phyloP scores from a whole-genome alignment of 169 alveolate species.

The Cryptosporidium canis region DNA sequence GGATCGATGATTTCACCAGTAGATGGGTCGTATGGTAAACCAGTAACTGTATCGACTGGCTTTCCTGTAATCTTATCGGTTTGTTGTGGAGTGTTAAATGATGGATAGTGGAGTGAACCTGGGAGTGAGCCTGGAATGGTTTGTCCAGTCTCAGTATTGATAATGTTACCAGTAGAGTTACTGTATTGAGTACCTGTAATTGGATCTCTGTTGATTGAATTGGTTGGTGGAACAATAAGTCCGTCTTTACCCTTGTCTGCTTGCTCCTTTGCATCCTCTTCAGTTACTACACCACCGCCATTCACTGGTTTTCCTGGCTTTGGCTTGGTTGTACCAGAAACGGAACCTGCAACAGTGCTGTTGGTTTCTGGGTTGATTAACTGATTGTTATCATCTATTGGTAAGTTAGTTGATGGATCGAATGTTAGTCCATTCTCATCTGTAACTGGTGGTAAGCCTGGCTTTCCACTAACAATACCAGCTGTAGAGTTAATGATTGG shows the following conservation, averaged over 20 bases:
- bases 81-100: slow-evolving; percentile 53
- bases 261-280: slow-evolving; percentile 44
- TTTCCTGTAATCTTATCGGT: slow-evolving; percentile 57
- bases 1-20: slow-evolving; percentile 55
- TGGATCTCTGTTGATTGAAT: slow-evolving; percentile 55
- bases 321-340: slow-evolving; percentile 71
- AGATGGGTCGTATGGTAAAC: slow-evolving; percentile 63
- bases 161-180: slow-evolving; percentile 54
- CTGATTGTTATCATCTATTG: slow-evolving; percentile 46
- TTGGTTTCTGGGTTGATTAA: slow-evolving; percentile 49
- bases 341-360: slow-evolving; percentile 15
- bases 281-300: slow-evolving; percentile 64
- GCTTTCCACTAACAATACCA: slow-evolving; percentile 60
- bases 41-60: slow-evolving; percentile 68
- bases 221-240: slow-evolving; percentile 24
- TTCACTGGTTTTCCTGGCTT: slow-evolving; percentile 31
- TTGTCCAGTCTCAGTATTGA: slow-evolving; percentile 39
- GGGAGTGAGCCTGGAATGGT: slow-evolving; percentile 55
- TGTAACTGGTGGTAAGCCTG: slow-evolving; percentile 34
- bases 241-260: slow-evolving; percentile 58
- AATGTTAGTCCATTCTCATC: neutral
- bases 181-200: slow-evolving; percentile 59
- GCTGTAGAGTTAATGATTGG: slow-evolving; percentile 61
- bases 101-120: slow-evolving; percentile 38
- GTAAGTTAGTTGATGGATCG: slow-evolving; percentile 66